Evolutionary conservation across 176 grass and related monocot genomes (phyloP), one percentile per base, ranked within the genome.

Genomic region (Puccinellia tenuiflora): DNA sequence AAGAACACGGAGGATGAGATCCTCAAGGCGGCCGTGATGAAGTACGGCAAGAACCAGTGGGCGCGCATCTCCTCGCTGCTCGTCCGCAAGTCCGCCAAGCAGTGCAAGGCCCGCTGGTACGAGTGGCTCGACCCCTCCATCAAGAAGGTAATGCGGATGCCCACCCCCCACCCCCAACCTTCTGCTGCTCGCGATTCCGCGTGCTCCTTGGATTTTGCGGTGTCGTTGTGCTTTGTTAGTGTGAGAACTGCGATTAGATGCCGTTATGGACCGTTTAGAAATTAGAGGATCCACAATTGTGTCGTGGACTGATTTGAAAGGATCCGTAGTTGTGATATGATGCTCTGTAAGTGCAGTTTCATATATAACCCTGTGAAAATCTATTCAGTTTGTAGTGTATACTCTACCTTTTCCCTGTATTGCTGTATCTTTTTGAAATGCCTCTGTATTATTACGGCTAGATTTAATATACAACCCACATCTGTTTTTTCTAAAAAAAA

Each of bases 1-100:
- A 94, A 94, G 89, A 94, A 94, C 89, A 91, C 89, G 68, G 89
- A 94, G 85, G 92, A 94, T 5, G 89, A 94, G 92, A 91, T 94
- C 85, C 92, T 94, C 81, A 91, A 94, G 85, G 92, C 85, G 1
- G 89, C 89, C 59, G 92, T 94, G 15, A 94, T 94, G 92, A 94
- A 94, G 81, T 94, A 94, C 80, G 92, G 92, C 39, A 94, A 94
- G 84, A 94, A 94, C 81, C 92, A 94, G 86, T 94, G 87, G 92
- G 89, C 92, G 75, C 89, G 92, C 57, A 94, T 94, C 65, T 94
- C 92, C 6, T 94, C 92, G 50, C 84, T 94, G 42, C 92, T 94
- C 28, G 92, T 91, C 65, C 92, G 92, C 70, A 94, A 94, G 84
- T 94, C 92, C 57, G 92, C 92, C 81, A 94, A 94, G 78, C 89